Conservation (phyloP, 2,329 filamentous ascomycete species). For the Pyrenophora tritici-repentis region DNA sequence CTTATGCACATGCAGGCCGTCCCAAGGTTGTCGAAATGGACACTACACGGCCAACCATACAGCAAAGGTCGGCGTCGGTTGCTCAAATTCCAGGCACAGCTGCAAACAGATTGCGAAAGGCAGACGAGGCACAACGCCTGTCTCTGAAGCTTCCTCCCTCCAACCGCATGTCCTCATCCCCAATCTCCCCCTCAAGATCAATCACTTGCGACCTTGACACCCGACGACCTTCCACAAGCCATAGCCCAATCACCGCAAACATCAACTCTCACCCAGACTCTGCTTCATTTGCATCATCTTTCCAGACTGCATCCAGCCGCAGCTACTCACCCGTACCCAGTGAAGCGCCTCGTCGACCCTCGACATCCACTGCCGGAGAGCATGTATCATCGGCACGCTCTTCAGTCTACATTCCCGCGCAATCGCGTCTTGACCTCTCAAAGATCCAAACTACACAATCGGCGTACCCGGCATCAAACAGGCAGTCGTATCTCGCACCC, state of each 20-base stretch:
- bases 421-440: conserved; percentile 22
- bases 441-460: conserved; percentile 22
- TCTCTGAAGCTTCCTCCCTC: conserved; percentile 32
- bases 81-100: conserved; percentile 35
- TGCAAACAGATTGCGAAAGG: conserved; percentile 36
- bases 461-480: conserved; percentile 18
- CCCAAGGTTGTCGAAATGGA: conserved; percentile 47
- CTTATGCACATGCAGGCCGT: conserved; percentile 45
- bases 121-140: conserved; percentile 32
- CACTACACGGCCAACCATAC: conserved; percentile 20
- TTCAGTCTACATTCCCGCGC: conserved; percentile 34
- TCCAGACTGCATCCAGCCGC: conserved; percentile 30
- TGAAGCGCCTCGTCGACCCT: conserved; percentile 28
- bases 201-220: conserved; percentile 28
- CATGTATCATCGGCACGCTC: conserved; percentile 26
- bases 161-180: conserved; percentile 9
- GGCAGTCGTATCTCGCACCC: conserved; percentile 27
- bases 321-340: conserved; percentile 32
- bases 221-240: conserved; percentile 37
- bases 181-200: conserved; percentile 30
- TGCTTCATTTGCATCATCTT: conserved; percentile 30
- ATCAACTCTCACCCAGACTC: conserved; percentile 27
- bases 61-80: conserved; percentile 43
- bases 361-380: conserved; percentile 23
- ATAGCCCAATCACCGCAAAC: conserved; percentile 31